Evolutionary conservation across 495 filamentous ascomycete genomes (phyloP).

Genomic region (Xylaria nigripes): DNA sequence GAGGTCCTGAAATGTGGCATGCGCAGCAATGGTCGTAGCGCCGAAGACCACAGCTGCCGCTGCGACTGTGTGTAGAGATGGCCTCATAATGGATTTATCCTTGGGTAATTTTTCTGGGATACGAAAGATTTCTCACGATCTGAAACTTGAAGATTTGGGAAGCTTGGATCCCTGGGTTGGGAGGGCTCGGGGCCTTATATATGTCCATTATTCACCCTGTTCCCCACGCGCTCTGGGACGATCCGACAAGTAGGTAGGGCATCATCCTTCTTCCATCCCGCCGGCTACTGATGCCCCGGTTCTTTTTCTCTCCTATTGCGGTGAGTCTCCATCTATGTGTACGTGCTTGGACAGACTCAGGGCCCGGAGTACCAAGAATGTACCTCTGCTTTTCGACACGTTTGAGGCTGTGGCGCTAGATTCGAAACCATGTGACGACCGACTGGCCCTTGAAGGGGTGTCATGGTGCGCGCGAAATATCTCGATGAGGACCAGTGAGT

Average conservation of each 20-base stretch:
- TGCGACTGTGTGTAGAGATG: conserved; percentile 4
- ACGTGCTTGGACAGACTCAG: not conserved
- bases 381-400: not conserved
- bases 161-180: not conserved
- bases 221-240: not conserved
- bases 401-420: not conserved
- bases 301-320: not conserved
- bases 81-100: not conserved
- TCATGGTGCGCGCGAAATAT: not conserved
- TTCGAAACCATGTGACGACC: not conserved
- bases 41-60: not conserved
- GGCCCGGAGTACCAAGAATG: not conserved
- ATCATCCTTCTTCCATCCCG: not conserved
- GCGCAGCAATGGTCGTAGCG: conserved; percentile 26
- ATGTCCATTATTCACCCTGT: not conserved
- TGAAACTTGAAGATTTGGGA: not conserved
- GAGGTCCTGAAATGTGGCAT: conserved; percentile 46
- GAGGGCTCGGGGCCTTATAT: not conserved
- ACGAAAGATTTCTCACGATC: not conserved
- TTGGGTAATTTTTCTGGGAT: too few relatives aligned
- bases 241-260: not conserved
- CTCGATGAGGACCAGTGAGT: not conserved
- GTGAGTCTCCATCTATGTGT: not conserved
- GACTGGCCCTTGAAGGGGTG: too few relatives aligned
- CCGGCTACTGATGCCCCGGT: not conserved